phyloP scores from a whole-genome alignment of 257 asterid genomes.

The Solanum arcanum region DNA sequence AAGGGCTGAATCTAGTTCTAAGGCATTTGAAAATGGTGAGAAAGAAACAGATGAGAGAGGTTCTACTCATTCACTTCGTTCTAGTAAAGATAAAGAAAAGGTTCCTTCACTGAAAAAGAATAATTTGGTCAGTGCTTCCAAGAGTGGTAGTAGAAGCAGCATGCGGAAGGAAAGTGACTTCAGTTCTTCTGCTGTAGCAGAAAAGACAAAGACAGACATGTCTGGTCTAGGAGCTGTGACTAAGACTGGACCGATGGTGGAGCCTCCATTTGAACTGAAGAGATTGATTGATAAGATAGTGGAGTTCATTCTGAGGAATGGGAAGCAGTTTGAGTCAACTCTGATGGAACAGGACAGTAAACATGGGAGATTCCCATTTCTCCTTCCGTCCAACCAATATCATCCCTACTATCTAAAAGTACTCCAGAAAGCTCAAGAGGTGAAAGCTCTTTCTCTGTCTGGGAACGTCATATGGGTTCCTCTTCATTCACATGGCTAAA shows the following conservation, averaged over 20 bases:
- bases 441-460: conserved; percentile 12
- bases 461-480: not conserved
- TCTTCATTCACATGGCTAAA: not conserved
- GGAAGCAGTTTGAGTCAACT: conserved; percentile 73
- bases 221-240: conserved; percentile 16
- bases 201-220: conserved; percentile 18
- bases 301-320: conserved; percentile 63
- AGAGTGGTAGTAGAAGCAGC: conserved; percentile 24
- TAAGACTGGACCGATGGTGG: conserved; percentile 31
- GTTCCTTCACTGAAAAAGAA: conserved; percentile 44
- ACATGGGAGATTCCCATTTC: conserved; percentile 75
- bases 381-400: conserved; percentile 65
- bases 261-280: conserved; percentile 78
- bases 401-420: conserved; percentile 64
- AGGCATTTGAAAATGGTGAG: conserved; percentile 25
- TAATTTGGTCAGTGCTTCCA: conserved; percentile 30
- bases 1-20: conserved; percentile 20
- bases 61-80: conserved; percentile 16
- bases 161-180: conserved; percentile 26
- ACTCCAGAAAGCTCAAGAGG: conserved; percentile 66
- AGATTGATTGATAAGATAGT: conserved; percentile 66
- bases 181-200: conserved; percentile 14
- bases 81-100: conserved; percentile 32
- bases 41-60: conserved; percentile 18
- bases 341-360: conserved; percentile 68